Conservation (phyloP, 2,329 filamentous ascomycete species). For the Dryadomyces quercus-mongolicae region DNA sequence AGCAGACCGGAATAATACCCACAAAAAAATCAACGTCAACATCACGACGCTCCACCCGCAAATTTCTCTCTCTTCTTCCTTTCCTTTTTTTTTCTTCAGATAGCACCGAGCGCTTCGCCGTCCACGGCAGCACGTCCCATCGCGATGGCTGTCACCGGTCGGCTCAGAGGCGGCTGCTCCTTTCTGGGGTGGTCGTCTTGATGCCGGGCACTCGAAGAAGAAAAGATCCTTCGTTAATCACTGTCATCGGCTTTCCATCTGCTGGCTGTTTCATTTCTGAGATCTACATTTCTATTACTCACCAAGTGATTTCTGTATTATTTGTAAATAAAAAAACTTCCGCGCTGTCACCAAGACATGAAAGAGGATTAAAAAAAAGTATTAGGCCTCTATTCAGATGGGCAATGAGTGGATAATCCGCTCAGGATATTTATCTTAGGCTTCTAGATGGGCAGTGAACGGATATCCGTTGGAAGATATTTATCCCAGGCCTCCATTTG, state of each 20-base stretch:
- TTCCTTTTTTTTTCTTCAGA: slow-evolving; percentile 30
- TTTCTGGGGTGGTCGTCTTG: slow-evolving; percentile 10
- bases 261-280: slow-evolving; percentile 44
- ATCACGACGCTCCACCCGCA: neutral
- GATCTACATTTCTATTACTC: slow-evolving; percentile 34
- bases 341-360: neutral
- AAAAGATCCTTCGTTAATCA: slow-evolving; percentile 46
- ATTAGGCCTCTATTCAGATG: too few relatives aligned
- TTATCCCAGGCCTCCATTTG: too few relatives aligned
- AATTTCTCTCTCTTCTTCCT: slow-evolving; percentile 18
- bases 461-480: too few relatives aligned
- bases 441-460: too few relatives aligned
- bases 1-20: neutral
- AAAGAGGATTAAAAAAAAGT: too few relatives aligned
- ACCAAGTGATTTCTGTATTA: neutral
- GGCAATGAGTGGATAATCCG: too few relatives aligned
- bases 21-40: neutral
- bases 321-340: too few relatives aligned
- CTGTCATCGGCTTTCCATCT: slow-evolving; percentile 34
- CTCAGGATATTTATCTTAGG: too few relatives aligned
- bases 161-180: slow-evolving; percentile 10
- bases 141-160: slow-evolving; percentile 3
- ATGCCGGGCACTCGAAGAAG: slow-evolving; percentile 28
- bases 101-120: slow-evolving; percentile 35
- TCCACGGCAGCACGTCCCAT: slow-evolving; percentile 1